Evolutionary conservation across 1,284 basidiomycete genomes (phyloP), one percentile per base, ranked within the genome.

Genomic region (Taiwanofungus camphoratus): DNA sequence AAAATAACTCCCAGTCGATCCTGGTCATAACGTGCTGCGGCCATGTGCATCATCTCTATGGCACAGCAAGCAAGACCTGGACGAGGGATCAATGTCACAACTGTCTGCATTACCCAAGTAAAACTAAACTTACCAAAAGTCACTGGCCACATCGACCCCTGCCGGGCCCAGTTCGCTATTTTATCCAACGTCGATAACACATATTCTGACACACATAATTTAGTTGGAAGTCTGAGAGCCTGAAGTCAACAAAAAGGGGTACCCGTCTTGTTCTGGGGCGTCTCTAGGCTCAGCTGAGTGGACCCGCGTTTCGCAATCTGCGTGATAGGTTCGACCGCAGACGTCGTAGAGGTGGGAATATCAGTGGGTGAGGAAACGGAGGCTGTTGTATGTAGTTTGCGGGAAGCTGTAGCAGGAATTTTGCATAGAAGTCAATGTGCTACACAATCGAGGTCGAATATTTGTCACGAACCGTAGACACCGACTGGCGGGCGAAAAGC

Each of bases 1-100:
- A 99, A 99, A 32, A 99, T 89, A 51, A 99, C 84, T 59, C 96
- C 96, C 32, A 99, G 74, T 56, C 96, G 82, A 68, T 99, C 96
- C 68, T 99, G 96, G 67, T 99, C 96, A 67, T 99, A 99, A 50
- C 96, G 83, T 12, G 96, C 92, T 32, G 95, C 94, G 42, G 96
- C 96, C 89, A 96, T 92, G 71, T 96, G 93, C 92, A 95, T 95
- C 91, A 95, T 95, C 73, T 99, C 95, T 34, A 99, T 94, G 44
- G 95, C 96, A 66, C 95, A 99, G 69, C 95, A 99, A 3, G 96
- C 95, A 43, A 99, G 81, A 68, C 92, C 92, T 87, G 11, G 2
- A 13, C 15, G 20, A 44, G n/a, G 15, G n/a, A 26, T 45, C 43
- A 44, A 48, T n/a, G 42, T 23, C 20, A 42, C 39, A 18, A 41